Percentiles rank a stretch among this genome's conserved stretches.
Evolutionary conservation across 495 filamentous ascomycete species (phyloP).

Genomic region (Talaromyces trachyspermus): DNA sequence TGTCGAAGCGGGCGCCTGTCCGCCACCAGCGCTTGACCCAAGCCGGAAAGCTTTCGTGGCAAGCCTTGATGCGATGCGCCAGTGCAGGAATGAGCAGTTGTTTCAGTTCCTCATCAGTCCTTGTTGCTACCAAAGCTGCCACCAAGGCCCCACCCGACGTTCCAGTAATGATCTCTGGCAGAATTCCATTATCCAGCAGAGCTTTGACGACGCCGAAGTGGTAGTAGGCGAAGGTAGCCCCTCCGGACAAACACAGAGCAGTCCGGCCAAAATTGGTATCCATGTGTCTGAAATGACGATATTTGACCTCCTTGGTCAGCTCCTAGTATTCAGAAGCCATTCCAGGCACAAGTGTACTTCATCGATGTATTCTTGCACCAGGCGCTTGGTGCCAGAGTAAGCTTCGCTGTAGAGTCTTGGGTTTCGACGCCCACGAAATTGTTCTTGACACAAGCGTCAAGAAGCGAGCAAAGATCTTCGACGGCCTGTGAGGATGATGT

Average conservation of each 20-base stretch:
- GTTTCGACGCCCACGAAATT: slow-evolving; percentile 97
- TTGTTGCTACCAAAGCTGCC: slow-evolving; percentile 77
- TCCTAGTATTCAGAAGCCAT: slow-evolving; percentile 60
- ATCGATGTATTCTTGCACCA: slow-evolving; percentile 84
- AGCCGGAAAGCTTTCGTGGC: slow-evolving; percentile 63
- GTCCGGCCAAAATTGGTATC: slow-evolving; percentile 88
- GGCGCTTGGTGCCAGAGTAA: slow-evolving; percentile 89
- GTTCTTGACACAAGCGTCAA: slow-evolving; percentile 91
- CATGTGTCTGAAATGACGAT: slow-evolving; percentile 77
- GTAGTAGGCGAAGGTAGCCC: slow-evolving; percentile 95
- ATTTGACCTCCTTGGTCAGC: slow-evolving; percentile 66
- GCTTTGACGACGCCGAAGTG: slow-evolving; percentile 93
- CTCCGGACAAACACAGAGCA: slow-evolving; percentile 85
- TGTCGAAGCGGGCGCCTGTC: slow-evolving; percentile 91
- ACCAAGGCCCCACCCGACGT: slow-evolving; percentile 92
- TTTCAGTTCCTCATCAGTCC: slow-evolving; percentile 86
- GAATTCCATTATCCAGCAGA: slow-evolving; percentile 73
- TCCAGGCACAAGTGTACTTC: slow-evolving; percentile 57
- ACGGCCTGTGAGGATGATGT: slow-evolving; percentile 44
- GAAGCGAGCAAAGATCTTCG: slow-evolving; percentile 64
- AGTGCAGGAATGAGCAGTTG: slow-evolving; percentile 78
- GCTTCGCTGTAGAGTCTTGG: slow-evolving; percentile 89
- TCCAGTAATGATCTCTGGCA: slow-evolving; percentile 92
- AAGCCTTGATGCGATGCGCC: slow-evolving; percentile 76
- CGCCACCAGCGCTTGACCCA: slow-evolving; percentile 84